Evolutionary conservation across 2,329 filamentous ascomycete species (phyloP).

Genomic region (Huntiella omanensis): DNA sequence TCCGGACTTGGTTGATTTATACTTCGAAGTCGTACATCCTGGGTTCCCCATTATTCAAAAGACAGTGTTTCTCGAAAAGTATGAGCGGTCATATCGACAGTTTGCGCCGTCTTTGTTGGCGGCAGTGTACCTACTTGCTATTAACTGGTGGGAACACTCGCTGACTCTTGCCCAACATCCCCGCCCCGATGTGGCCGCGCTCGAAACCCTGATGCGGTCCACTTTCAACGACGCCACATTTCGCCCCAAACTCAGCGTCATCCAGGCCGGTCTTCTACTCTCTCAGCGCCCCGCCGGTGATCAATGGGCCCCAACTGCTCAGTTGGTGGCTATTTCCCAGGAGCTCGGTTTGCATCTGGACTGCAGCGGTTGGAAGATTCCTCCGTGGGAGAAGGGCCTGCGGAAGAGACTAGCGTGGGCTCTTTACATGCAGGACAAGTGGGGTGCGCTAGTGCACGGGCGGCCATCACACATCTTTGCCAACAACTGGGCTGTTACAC

Average conservation of each 20-base stretch:
- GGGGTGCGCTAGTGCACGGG: conserved; percentile 71
- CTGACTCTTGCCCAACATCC: conserved; percentile 43
- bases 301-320: conserved; percentile 70
- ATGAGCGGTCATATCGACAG: conserved; percentile 50
- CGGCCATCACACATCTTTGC: conserved; percentile 58
- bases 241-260: conserved; percentile 61
- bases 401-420: conserved; percentile 80
- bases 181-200: conserved; percentile 50
- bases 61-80: conserved; percentile 60
- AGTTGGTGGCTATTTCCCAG: conserved; percentile 70
- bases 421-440: conserved; percentile 84
- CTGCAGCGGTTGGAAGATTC: conserved; percentile 72
- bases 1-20: conserved; percentile 58
- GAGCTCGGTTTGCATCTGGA: conserved; percentile 80
- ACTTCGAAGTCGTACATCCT: conserved; percentile 65
- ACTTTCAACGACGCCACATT: conserved; percentile 62
- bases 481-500: conserved; percentile 57
- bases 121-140: conserved; percentile 65
- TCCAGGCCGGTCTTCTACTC: conserved; percentile 58
- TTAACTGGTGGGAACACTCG: conserved; percentile 74
- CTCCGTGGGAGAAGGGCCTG: conserved; percentile 68
- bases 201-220: conserved; percentile 56
- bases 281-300: conserved; percentile 59
- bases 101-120: conserved; percentile 62
- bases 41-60: conserved; percentile 71